Evolutionary conservation across 306 rosid genomes (phyloP), one percentile per base, ranked within the genome.

Genomic region (Vigna hirtella): DNA sequence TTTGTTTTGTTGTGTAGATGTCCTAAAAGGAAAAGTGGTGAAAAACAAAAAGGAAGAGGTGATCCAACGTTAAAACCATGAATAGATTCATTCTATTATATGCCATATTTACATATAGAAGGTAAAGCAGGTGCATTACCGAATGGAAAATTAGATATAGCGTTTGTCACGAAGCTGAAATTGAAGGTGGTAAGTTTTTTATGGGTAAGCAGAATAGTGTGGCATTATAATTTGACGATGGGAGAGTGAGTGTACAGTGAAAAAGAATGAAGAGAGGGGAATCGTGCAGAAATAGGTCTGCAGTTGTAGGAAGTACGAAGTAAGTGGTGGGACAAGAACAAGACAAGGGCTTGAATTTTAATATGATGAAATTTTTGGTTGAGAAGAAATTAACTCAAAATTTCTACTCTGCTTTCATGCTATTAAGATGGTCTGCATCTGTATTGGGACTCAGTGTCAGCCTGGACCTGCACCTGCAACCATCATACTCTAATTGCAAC

Each of bases 301-400:
- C 63, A 36, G 69, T 69, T 59, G 43, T 79, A 51, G 51, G 63
- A 48, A 72, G 76, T 82, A 70, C 70, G 28, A 42, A 63, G 36
- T 38, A n/a, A 30, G 65, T 7, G 58, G 81, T 88, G 81, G 87
- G 87, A 65, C 79, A 81, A 67, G 72, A 42, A 65, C 79, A 45
- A 45, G 13, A 12, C 50, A 45, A 45, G 68, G 56, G 9, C 22
- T 53, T 55, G 1, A 55, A 55, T 17, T 63, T 73, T 73, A 43
- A 11, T 76, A 10, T 74, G 48, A 71, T 77, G 28, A 81, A 72
- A 53, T 47, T 26, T 79, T 83, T 62, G 9, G 53, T 73, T 70
- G 22, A 69, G 72, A 70, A 71, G 65, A 56, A 66, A 79, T 42
- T 66, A 82, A 75, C 74, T 76, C 61, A 12, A 5, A 22, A n/a